Base-by-base conservation (phyloP, 208 protist species). In the Leishmania tropica region DNA sequence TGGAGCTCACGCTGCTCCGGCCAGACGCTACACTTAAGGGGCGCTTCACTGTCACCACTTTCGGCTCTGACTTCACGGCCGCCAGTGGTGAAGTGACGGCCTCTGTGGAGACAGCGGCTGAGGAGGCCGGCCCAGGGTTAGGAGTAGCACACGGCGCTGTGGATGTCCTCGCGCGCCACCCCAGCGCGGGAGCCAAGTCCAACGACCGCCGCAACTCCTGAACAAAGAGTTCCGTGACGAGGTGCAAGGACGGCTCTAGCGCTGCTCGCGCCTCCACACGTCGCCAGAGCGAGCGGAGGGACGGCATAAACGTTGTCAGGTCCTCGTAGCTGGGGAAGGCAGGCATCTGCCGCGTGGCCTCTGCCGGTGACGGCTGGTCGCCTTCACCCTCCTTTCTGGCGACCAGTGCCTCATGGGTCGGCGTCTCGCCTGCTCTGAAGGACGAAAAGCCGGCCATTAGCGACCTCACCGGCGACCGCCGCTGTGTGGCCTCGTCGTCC, bases 231-330 rank as follows among this genome's bases (percentile, higher is more conserved):
- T 81, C 80, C 1, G 90, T 91, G 60, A 90, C 83, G 48, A 93
- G 71, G 76, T 92, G 75, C 64, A 83, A 65, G 1, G 86, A 76
- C 17, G 92, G 92, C 70, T 90, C 84, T 48, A 96, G 76, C 10
- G 89, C 88, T 19, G 90, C 92, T 4, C 85, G 77, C 8, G 88
- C 89, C 51, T 85, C 85, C 8, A 91, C 89, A 40, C 90, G 90
- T 1, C 92, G 90, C 89, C 89, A 96, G 67, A 87, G 81, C 11
- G 80, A 45, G 17, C 89, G 90, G 48, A 96, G 88, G n/a, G 92
- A 89, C 1, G 88, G 86, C 75, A 88, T 68, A 3, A 58, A 62
- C 19, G 78, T 81, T 82, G 87, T 79, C 71, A 83, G 28, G 51
- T 42, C 37, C 51, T 85, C 78, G 70, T 81, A 83, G 40, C 51